Conservation (phyloP, 2,329 filamentous ascomycete genomes). For the Penicillium sp. region DNA sequence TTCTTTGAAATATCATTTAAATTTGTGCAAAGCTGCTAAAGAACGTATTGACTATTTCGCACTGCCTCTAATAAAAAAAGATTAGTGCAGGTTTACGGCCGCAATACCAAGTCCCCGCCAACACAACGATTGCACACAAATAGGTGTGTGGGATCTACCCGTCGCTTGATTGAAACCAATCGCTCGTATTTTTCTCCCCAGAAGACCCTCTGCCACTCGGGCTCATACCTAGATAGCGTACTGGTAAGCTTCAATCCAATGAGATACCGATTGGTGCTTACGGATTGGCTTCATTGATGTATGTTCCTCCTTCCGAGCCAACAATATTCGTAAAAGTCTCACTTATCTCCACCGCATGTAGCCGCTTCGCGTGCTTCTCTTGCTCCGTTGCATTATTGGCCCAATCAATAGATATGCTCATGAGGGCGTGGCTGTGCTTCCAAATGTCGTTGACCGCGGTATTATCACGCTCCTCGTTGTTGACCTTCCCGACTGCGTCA, state of each 20-base stretch:
- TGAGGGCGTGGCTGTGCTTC: background rate
- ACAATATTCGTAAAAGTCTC: background rate
- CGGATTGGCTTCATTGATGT: slow-evolving; percentile 1
- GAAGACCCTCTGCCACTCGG: slow-evolving; percentile 5
- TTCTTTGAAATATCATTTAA: too few relatives aligned
- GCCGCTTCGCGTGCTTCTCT: background rate
- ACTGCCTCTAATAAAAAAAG: too few relatives aligned
- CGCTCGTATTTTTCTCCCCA: slow-evolving; percentile 5
- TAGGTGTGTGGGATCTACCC: slow-evolving; percentile 1
- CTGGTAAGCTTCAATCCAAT: background rate
- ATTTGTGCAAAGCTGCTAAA: too few relatives aligned
- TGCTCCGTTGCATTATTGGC: background rate
- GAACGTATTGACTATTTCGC: too few relatives aligned
- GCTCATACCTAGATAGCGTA: background rate
- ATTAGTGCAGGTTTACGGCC: background rate
- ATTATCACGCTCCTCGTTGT: background rate
- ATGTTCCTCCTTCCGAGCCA: background rate
- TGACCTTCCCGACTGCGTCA: background rate
- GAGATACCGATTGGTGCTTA: background rate
- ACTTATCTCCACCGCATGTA: background rate
- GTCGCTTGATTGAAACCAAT: background rate
- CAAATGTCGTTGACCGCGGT: background rate
- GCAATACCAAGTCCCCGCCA: background rate
- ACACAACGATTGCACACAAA: background rate
- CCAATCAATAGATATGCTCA: slow-evolving; percentile 1